Evolutionary conservation across 1,284 basidiomycete species (phyloP).

Genomic region (Leccinum subrobustum): DNA sequence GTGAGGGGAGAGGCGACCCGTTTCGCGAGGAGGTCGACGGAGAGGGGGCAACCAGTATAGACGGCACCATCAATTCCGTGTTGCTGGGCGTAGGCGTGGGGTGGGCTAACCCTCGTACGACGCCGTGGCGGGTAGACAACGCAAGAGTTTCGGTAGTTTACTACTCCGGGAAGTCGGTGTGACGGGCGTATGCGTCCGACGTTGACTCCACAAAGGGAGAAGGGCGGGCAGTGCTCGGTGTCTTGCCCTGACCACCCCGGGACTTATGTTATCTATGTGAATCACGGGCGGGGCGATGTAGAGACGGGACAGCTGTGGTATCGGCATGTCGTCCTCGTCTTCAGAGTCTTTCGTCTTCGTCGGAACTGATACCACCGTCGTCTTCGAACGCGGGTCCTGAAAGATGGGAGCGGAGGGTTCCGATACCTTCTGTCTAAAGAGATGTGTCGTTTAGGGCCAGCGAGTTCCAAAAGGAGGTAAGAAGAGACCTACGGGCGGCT

Average conservation of each 20-base stretch:
- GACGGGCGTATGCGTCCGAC: slow-evolving; percentile 10
- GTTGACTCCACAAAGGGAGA: slow-evolving; percentile 18
- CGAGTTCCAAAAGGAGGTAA: background rate
- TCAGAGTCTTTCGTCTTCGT: slow-evolving; percentile 47
- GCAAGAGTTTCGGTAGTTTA: slow-evolving; percentile 38
- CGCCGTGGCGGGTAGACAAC: slow-evolving; percentile 27
- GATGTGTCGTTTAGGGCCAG: background rate
- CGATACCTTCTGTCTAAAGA: slow-evolving; percentile 81
- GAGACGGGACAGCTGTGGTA: slow-evolving; percentile 26
- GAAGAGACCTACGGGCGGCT: slow-evolving; percentile 59
- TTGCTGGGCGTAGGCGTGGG: slow-evolving; percentile 12
- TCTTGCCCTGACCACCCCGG: slow-evolving; percentile 8
- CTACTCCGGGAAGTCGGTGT: slow-evolving; percentile 24
- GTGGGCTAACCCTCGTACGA: slow-evolving; percentile 26
- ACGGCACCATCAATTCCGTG: slow-evolving; percentile 10
- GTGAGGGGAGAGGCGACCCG: slow-evolving; percentile 9
- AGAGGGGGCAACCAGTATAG: slow-evolving; percentile 11
- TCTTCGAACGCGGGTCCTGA: slow-evolving; percentile 63
- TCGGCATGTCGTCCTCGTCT: slow-evolving; percentile 23
- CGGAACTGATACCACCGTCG: slow-evolving; percentile 74
- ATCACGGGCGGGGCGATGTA: slow-evolving; percentile 30
- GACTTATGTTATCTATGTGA: slow-evolving; percentile 15
- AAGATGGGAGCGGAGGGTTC: slow-evolving; percentile 75
- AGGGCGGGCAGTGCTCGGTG: slow-evolving; percentile 28
- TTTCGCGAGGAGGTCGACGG: slow-evolving; percentile 7